Base-by-base conservation (phyloP, 208 protist species). In the Wallacemonas collosoma region DNA sequence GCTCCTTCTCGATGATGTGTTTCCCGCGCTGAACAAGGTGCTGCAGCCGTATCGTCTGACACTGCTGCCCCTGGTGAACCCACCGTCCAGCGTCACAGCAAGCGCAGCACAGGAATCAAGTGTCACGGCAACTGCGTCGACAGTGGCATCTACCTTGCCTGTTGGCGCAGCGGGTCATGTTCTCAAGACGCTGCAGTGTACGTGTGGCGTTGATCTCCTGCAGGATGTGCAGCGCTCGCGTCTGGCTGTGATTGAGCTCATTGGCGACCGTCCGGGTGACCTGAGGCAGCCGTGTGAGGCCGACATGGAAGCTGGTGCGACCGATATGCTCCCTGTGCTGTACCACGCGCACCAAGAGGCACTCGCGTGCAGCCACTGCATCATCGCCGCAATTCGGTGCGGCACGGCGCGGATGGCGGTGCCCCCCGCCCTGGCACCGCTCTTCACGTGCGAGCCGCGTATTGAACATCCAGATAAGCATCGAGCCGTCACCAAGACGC, bases 191-290 rank as follows among this genome's bases (percentile, higher is more conserved):
- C 38, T 91, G 15, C 79, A 83, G 48, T 87, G 90, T 40, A 68
- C 63, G 26, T 68, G 77, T 2, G 62, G 73, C 11, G 77, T 69
- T 39, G 87, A 96, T 68, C 43, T 93, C 2, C 41, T 88, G 9
- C 72, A 82, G 0, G 80, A 85, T 41, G 80, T 94, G 11, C 71
- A 83, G 62, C 83, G 86, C 15, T 91, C 85, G 1, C 79, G 81
- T 3, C 75, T 94, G 12, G 68, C 86, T 2, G 75, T 83, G 38
- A 90, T 96, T 65, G 89, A 94, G 74, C 74, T 96, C 12, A 75
- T 96, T 51, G 91, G 91, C 2, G 91, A 96, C 60, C 87, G 86
- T 40, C 76, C 83, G 0, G 91, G 91, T 15, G 85, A 93, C 51
- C 89, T 93, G 74, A 47, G 79, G 26, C 84, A 88, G 36, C 71